Conservation (phyloP, 495 filamentous ascomycete genomes). For the Penicillium odoratum region DNA sequence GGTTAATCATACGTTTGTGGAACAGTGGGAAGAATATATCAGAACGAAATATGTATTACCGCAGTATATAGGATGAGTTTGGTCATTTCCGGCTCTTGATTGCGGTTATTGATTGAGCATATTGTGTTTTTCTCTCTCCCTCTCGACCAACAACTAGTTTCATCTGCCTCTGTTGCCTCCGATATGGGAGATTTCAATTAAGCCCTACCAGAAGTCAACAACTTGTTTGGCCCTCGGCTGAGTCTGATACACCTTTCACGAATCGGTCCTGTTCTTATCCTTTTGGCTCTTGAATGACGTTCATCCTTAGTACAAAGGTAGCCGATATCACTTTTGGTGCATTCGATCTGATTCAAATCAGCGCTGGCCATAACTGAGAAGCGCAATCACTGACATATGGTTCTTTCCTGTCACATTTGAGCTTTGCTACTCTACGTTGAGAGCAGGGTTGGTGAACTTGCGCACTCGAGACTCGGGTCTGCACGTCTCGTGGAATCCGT, state of each 20-base stretch:
- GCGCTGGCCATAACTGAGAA: neutral
- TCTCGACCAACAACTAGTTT: neutral
- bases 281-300: slow-evolving; percentile 26
- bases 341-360: slow-evolving; percentile 22
- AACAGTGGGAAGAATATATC: too few relatives aligned
- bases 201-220: neutral
- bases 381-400: slow-evolving; percentile 22
- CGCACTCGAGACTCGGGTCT: neutral
- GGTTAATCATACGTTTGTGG: too few relatives aligned
- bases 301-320: slow-evolving; percentile 29
- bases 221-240: neutral
- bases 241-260: neutral
- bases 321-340: slow-evolving; percentile 24
- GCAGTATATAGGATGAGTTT: too few relatives aligned
- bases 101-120: too few relatives aligned
- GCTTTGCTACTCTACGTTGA: slow-evolving; percentile 28
- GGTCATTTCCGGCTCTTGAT: too few relatives aligned
- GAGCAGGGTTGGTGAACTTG: slow-evolving; percentile 28
- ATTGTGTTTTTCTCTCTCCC: too few relatives aligned
- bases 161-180: slow-evolving; percentile 5
- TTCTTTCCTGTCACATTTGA: slow-evolving; percentile 31
- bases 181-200: neutral
- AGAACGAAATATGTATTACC: too few relatives aligned
- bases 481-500: neutral
- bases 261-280: slow-evolving; percentile 2